Evolutionary conservation across 805 yeast genomes (phyloP).

Genomic region (Tetrapisispora iriomotensis): DNA sequence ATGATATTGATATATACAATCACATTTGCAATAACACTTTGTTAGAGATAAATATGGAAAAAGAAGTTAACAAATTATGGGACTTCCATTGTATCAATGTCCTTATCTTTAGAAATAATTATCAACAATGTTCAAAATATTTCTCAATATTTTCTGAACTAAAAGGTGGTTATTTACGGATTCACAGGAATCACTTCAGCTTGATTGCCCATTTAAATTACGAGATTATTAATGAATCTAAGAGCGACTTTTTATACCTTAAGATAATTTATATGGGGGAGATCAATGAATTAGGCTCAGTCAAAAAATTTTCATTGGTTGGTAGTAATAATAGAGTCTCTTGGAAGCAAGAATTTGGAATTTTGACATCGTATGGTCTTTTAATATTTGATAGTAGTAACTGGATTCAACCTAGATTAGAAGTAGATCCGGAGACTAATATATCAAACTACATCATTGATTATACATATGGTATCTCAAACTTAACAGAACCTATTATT

Average conservation of each 20-base stretch:
- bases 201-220: slow-evolving; percentile 6
- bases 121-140: slow-evolving; percentile 15
- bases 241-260: slow-evolving; percentile 10
- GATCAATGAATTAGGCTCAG: slow-evolving; percentile 29
- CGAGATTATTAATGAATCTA: slow-evolving; percentile 14
- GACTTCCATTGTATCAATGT: slow-evolving; percentile 4
- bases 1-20: slow-evolving; percentile 21
- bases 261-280: slow-evolving; percentile 29
- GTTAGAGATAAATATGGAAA: slow-evolving; percentile 7
- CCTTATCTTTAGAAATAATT: slow-evolving; percentile 2
- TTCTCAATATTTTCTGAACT: slow-evolving; percentile 15
- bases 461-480: slow-evolving; percentile 13
- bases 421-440: slow-evolving; percentile 13
- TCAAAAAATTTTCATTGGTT: slow-evolving; percentile 3
- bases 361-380: slow-evolving; percentile 43
- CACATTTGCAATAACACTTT: slow-evolving; percentile 17
- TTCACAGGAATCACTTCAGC: slow-evolving; percentile 22
- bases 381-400: slow-evolving; percentile 36
- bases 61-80: slow-evolving; percentile 9
- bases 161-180: slow-evolving; percentile 30
- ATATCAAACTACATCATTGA: slow-evolving; percentile 28
- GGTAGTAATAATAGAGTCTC: slow-evolving; percentile 19
- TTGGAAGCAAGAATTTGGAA: slow-evolving; percentile 39
- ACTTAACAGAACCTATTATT: slow-evolving; percentile 10
- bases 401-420: slow-evolving; percentile 23